These are phyloP conservation scores for Cyclotella atomus DNA, from an alignment of 108 stramenopile genomes.

Conservation along the genomic window DNA sequence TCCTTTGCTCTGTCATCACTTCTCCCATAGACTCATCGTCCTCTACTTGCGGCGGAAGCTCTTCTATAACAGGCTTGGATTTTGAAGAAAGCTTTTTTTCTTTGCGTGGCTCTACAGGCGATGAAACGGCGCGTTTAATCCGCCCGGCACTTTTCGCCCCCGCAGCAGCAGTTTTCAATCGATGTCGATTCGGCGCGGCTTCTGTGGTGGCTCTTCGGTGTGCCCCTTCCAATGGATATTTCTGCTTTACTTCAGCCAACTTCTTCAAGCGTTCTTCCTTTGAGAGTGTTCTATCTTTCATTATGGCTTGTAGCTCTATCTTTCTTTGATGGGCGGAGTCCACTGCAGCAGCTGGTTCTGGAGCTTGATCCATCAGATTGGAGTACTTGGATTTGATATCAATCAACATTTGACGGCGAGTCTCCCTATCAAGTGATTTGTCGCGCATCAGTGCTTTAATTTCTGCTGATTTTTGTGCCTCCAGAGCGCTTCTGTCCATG, in stretches of 20 bases:
- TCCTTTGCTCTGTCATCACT: no score
- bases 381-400: slow-evolving; percentile 20
- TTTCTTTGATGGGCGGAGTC: not conserved
- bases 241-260: slow-evolving; percentile 9
- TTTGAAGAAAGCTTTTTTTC: no score
- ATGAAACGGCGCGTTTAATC: no score
- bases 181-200: no score
- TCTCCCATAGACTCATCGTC: no score
- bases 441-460: slow-evolving; percentile 20
- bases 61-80: no score
- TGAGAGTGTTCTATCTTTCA: slow-evolving; percentile 10
- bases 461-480: slow-evolving; percentile 4
- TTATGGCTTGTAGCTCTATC: slow-evolving; percentile 6
- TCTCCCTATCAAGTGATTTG: slow-evolving; percentile 12
- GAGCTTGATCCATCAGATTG: not conserved
- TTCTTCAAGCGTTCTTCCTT: slow-evolving; percentile 12
- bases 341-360: not conserved
- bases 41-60: no score
- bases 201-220: not conserved
- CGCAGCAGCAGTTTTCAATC: no score
- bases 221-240: slow-evolving; percentile 1
- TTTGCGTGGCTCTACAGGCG: no score
- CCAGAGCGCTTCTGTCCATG: not conserved
- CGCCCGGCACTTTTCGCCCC: no score
- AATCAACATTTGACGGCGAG: not conserved